A percentile compares a stretch with the other conserved stretches of the same genome.
phyloP scores from a whole-genome alignment of 2,329 filamentous ascomycete genomes.

The Alternaria longipes region DNA sequence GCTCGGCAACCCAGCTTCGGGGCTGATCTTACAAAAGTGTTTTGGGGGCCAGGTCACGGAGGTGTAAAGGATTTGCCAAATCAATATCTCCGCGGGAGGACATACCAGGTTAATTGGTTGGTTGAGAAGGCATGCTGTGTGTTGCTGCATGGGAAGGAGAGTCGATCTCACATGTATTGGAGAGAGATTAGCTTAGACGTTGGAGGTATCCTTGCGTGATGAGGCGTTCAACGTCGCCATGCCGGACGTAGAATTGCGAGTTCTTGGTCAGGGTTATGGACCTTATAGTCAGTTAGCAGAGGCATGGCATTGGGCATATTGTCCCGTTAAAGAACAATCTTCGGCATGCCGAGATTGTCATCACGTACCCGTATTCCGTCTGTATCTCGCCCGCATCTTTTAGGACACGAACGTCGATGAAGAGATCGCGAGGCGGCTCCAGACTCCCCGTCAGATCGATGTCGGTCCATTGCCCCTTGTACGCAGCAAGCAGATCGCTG shows the following conservation, averaged over 20 bases:
- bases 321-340: not conserved
- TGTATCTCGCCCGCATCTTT: slow-evolving; percentile 99
- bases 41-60: not conserved
- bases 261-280: slow-evolving; percentile 97
- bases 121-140: not conserved
- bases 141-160: not conserved
- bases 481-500: slow-evolving; percentile 89
- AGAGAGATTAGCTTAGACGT: slow-evolving; percentile 74
- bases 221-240: slow-evolving; percentile 92
- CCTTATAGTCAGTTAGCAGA: slow-evolving; percentile 56
- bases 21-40: not conserved
- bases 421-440: slow-evolving; percentile 92
- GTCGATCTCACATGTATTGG: not conserved
- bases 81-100: not conserved
- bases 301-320: not conserved
- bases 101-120: not conserved
- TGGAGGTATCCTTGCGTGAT: slow-evolving; percentile 96
- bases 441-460: slow-evolving; percentile 93
- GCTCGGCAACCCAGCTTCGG: slow-evolving; percentile 7
- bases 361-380: slow-evolving; percentile 91
- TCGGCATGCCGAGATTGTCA: not conserved
- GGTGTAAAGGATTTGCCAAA: not conserved
- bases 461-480: slow-evolving; percentile 98
- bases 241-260: slow-evolving; percentile 95
- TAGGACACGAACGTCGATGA: slow-evolving; percentile 94